phyloP scores from a whole-genome alignment of 2,329 filamentous ascomycete genomes.

The Ilyonectria sp. region DNA sequence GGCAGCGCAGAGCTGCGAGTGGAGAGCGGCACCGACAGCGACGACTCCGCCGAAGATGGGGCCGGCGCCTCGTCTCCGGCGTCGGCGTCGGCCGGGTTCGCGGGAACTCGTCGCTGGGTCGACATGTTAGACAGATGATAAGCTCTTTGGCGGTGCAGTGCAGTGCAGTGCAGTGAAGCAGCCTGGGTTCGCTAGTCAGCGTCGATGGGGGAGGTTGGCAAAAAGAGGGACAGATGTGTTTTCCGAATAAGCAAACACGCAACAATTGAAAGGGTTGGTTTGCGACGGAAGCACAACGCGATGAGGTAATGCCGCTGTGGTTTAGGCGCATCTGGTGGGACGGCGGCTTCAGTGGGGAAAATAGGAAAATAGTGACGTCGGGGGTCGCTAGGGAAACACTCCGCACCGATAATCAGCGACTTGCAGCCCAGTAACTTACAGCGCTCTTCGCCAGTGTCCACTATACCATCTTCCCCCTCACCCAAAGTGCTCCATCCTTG shows the following conservation, averaged over 20 bases:
- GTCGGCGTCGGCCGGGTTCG: constrained; percentile 35
- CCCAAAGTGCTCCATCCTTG: background rate
- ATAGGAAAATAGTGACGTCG: constrained; percentile 45
- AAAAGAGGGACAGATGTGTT: constrained; percentile 3
- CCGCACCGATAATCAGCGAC: constrained; percentile 11
- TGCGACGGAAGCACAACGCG: constrained; percentile 21
- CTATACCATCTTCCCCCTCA: background rate
- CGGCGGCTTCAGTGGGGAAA: constrained; percentile 30
- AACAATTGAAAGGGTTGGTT: constrained; percentile 18
- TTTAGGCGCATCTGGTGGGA: constrained; percentile 20
- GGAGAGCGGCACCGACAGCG: constrained; percentile 10
- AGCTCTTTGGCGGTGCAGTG: background rate
- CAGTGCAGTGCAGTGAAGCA: background rate
- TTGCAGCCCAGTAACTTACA: background rate
- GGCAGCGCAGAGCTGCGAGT: constrained; percentile 57
- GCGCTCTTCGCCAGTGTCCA: background rate
- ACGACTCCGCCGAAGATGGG: constrained; percentile 25
- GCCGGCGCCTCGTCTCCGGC: constrained; percentile 36
- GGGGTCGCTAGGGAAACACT: constrained; percentile 50
- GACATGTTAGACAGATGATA: constrained; percentile 33
- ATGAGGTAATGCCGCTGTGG: constrained; percentile 4
- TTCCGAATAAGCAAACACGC: constrained; percentile 7
- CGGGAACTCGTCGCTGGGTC: constrained; percentile 43
- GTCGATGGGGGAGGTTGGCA: background rate
- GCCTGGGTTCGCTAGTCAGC: background rate